A percentile compares a stretch with the other conserved stretches of the same genome.
These are phyloP conservation scores for Monilinia laxa DNA, from an alignment of 2,329 filamentous ascomycete species.

Conservation along the genomic window DNA sequence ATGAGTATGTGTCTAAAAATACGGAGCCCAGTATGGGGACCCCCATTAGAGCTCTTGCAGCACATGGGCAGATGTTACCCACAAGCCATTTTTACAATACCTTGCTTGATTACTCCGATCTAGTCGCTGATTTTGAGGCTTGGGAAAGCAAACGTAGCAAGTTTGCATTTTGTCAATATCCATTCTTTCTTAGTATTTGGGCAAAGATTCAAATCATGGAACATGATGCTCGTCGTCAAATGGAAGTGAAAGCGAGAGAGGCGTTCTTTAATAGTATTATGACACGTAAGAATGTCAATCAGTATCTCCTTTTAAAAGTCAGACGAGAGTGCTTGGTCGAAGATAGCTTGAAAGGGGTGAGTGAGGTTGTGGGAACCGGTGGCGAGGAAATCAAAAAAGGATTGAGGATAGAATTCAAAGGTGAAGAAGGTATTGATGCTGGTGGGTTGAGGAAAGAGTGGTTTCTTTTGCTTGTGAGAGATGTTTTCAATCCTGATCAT, in stretches of 20 bases:
- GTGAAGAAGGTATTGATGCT: conserved; percentile 88
- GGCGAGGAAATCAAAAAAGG: conserved; percentile 89
- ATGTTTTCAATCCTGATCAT: conserved; percentile 88
- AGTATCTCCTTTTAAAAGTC: conserved; percentile 75
- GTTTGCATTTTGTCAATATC: conserved; percentile 90
- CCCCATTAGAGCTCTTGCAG: conserved; percentile 40
- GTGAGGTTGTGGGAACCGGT: conserved; percentile 77
- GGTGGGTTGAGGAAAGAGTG: conserved; percentile 91
- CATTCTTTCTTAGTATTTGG: conserved; percentile 87
- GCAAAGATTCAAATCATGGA: conserved; percentile 90
- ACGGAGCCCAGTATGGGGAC: conserved; percentile 16
- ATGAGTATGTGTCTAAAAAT: conserved; percentile 5
- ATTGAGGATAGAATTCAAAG: conserved; percentile 78
- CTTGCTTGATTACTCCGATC: conserved; percentile 80
- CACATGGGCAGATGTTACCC: conserved; percentile 67
- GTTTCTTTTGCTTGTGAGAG: conserved; percentile 84
- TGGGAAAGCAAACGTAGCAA: conserved; percentile 76
- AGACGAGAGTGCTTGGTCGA: conserved; percentile 84
- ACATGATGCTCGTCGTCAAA: conserved; percentile 82
- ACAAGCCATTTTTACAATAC: conserved; percentile 88
- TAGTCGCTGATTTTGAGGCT: conserved; percentile 80
- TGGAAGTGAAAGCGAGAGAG: conserved; percentile 83
- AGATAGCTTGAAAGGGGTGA: conserved; percentile 81
- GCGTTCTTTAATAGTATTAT: conserved; percentile 90
- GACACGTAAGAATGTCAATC: conserved; percentile 68